Conservation (phyloP, 345 rosid species). For the Iberis pinnata region DNA sequence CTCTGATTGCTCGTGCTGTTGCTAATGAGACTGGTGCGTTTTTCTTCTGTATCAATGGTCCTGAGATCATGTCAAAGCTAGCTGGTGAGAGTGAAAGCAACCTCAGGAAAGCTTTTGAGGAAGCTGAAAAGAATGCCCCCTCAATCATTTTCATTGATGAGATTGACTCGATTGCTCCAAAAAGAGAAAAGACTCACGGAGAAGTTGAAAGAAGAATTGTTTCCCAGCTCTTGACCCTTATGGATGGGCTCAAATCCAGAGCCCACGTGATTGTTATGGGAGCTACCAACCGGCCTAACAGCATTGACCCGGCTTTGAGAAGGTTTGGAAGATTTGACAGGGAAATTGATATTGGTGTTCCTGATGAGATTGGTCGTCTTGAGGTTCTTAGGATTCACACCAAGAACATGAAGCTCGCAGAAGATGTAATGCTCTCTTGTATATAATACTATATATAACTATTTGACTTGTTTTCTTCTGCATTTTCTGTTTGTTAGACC, state of each 20-base stretch:
- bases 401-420: conserved; percentile 94
- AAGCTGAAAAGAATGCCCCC: conserved; percentile 40
- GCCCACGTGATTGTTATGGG: conserved; percentile 94
- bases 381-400: conserved; percentile 96
- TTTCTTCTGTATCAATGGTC: conserved; percentile 66
- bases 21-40: conserved; percentile 72
- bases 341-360: conserved; percentile 93
- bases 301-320: conserved; percentile 86
- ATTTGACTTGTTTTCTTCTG: not conserved
- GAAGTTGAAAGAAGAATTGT: conserved; percentile 64
- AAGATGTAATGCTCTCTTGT: conserved; percentile 72
- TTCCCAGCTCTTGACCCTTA: conserved; percentile 66
- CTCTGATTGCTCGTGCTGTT: conserved; percentile 59
- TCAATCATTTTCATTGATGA: conserved; percentile 60
- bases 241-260: conserved; percentile 91
- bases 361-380: conserved; percentile 94
- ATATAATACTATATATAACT: too few relatives aligned
- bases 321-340: conserved; percentile 91
- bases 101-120: conserved; percentile 67
- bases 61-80: conserved; percentile 66
- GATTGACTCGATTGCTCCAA: conserved; percentile 65
- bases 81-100: conserved; percentile 79
- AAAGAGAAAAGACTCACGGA: conserved; percentile 58
- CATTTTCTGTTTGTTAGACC: not conserved
- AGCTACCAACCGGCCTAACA: conserved; percentile 93